Percentiles rank a stretch among this genome's conserved stretches.
These are phyloP conservation scores for Endoconidiophora laricicola DNA, from an alignment of 2,329 filamentous ascomycete species.

Conservation along the genomic window DNA sequence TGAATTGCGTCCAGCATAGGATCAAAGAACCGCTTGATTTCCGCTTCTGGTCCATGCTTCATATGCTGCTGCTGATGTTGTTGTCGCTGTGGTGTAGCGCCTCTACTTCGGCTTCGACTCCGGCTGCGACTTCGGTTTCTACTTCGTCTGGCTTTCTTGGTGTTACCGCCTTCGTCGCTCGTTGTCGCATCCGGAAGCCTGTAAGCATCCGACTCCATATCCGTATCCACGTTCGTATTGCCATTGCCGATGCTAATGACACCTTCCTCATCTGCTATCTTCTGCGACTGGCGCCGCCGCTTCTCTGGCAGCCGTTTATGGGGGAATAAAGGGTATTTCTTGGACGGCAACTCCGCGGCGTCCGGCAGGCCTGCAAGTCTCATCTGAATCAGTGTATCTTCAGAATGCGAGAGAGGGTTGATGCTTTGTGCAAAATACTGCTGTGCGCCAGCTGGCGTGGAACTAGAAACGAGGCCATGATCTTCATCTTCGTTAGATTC, in stretches of 20 bases:
- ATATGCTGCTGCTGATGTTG: neutral
- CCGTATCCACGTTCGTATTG: neutral
- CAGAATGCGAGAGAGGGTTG: slow-evolving; percentile 34
- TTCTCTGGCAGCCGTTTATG: slow-evolving; percentile 20
- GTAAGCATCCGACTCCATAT: neutral
- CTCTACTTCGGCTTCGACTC: neutral
- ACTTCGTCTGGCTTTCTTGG: neutral
- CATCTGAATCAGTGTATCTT: slow-evolving; percentile 31
- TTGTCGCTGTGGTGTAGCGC: neutral
- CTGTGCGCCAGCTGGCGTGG: neutral
- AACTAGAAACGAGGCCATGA: neutral
- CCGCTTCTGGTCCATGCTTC: slow-evolving; percentile 2
- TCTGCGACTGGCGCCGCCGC: neutral
- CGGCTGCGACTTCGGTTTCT: neutral
- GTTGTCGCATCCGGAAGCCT: neutral
- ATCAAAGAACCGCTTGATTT: slow-evolving; percentile 6
- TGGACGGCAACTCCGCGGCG: slow-evolving; percentile 26
- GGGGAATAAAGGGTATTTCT: slow-evolving; percentile 26
- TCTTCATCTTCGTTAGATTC: neutral
- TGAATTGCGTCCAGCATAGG: slow-evolving; percentile 10
- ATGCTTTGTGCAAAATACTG: slow-evolving; percentile 18
- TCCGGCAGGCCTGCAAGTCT: slow-evolving; percentile 30
- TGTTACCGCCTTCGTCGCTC: neutral
- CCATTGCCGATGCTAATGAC: neutral
- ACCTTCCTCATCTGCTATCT: neutral